Evolutionary conservation across 768 basidiomycete genomes (phyloP).

Genomic region (Exidia glandulosa): DNA sequence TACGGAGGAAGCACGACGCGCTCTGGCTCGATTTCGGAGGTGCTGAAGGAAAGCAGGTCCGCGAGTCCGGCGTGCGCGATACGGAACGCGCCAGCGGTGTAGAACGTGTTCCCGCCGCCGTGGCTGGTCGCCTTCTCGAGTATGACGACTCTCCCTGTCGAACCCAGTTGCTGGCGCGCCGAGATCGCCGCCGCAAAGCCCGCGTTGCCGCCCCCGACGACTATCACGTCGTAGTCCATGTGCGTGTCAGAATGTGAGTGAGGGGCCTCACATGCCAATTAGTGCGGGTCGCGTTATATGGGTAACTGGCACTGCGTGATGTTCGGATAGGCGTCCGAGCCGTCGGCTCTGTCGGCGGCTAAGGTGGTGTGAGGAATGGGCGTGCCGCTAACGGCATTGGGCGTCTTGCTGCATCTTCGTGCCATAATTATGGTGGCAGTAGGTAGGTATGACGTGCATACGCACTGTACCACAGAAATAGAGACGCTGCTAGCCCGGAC

Average conservation of each 20-base stretch:
- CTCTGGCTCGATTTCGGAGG: conserved; percentile 31
- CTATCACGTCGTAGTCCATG: conserved; percentile 36
- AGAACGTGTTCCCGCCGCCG: conserved; percentile 63
- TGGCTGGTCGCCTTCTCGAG: conserved; percentile 56
- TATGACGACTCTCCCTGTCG: conserved; percentile 38
- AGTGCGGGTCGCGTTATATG: too few species aligned
- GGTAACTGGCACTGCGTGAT: too few species aligned
- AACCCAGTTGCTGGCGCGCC: conserved; percentile 47
- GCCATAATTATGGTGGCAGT: too few species aligned
- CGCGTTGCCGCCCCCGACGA: conserved; percentile 58
- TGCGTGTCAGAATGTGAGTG: neutral
- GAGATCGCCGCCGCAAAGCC: conserved; percentile 55
- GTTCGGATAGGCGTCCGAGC: neutral
- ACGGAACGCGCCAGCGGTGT: conserved; percentile 59
- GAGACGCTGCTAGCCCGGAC: too few species aligned
- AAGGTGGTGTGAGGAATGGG: too few species aligned
- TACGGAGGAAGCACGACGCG: conserved; percentile 32
- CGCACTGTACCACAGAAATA: too few species aligned
- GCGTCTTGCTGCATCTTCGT: too few species aligned
- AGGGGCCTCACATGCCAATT: neutral
- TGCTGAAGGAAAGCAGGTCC: conserved; percentile 46
- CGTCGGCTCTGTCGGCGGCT: too few species aligned
- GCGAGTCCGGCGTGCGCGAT: conserved; percentile 50
- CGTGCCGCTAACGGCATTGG: too few species aligned
- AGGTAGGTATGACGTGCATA: too few species aligned